Evolutionary conservation across 164 flowering plant species (phyloP).

Genomic region (Magnolia kwangsiensis): DNA sequence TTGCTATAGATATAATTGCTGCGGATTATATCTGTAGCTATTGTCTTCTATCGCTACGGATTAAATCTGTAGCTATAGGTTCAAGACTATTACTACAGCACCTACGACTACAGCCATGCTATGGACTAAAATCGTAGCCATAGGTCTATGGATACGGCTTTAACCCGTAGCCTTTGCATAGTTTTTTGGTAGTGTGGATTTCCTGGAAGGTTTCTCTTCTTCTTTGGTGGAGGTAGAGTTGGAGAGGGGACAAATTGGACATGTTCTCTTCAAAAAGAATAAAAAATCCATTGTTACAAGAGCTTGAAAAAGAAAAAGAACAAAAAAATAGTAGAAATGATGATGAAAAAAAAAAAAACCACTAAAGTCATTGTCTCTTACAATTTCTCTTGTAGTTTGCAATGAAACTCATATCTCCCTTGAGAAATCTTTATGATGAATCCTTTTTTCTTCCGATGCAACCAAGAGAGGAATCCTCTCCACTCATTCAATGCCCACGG

Average conservation of each 20-base stretch:
- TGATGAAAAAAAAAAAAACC: constrained; percentile 4
- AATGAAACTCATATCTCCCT: constrained; percentile 14
- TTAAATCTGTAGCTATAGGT: no score
- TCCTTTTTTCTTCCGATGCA: constrained; percentile 11
- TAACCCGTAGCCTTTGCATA: no score
- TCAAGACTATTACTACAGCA: no score
- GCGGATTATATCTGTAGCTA: no score
- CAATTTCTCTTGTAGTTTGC: constrained; percentile 4
- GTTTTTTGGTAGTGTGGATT: no score
- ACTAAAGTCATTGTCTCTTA: constrained; percentile 9
- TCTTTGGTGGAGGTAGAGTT: constrained; percentile 29
- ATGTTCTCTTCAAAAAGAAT: constrained; percentile 48
- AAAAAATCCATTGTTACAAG: constrained; percentile 16
- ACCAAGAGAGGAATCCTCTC: constrained; percentile 9
- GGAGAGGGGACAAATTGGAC: constrained; percentile 60
- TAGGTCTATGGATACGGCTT: no score
- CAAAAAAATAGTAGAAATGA: constrained; percentile 3
- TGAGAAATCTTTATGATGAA: constrained; percentile 9
- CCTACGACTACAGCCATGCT: no score
- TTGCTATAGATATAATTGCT: no score
- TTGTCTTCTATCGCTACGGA: no score
- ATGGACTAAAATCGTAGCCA: no score
- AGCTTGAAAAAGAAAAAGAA: constrained; percentile 2
- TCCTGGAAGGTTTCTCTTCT: constrained; percentile 82
- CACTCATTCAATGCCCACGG: constrained; percentile 20